Conservation (phyloP, 768 basidiomycete genomes). For the Dacryopinax spathularia region DNA sequence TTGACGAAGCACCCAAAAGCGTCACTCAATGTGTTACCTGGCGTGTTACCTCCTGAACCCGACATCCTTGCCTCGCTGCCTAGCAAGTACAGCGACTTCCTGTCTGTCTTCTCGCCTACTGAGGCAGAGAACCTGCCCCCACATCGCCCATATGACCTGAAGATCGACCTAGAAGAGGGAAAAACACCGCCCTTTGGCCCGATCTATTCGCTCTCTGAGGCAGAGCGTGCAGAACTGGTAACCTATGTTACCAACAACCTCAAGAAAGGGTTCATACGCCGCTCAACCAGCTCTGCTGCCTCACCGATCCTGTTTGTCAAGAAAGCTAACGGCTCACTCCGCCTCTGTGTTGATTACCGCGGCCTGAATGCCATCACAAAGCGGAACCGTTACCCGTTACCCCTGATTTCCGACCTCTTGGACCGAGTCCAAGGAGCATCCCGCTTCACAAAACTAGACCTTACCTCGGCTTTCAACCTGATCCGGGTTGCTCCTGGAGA, state of each 20-base stretch:
- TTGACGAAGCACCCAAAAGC: too few species aligned
- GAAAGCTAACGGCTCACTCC: slow-evolving; percentile 15
- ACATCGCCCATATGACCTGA: slow-evolving; percentile 14
- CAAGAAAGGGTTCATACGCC: slow-evolving; percentile 13
- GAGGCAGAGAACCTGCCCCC: slow-evolving; percentile 11
- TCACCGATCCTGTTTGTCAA: slow-evolving; percentile 19
- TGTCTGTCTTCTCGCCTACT: slow-evolving; percentile 11
- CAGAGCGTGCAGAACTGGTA: slow-evolving; percentile 11
- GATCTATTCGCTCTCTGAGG: slow-evolving; percentile 15
- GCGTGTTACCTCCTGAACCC: too few species aligned
- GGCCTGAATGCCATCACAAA: slow-evolving; percentile 39
- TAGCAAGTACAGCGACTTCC: slow-evolving; percentile 9
- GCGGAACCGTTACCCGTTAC: slow-evolving; percentile 16
- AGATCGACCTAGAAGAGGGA: slow-evolving; percentile 14
- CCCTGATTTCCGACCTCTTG: slow-evolving; percentile 14
- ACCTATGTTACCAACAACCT: slow-evolving; percentile 16
- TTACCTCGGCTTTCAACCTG: slow-evolving; percentile 15
- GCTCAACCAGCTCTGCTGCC: slow-evolving; percentile 12
- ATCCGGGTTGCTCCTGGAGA: slow-evolving; percentile 16
- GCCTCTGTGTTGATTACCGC: slow-evolving; percentile 21
- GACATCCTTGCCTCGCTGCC: too few species aligned
- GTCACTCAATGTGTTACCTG: too few species aligned
- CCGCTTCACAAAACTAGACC: slow-evolving; percentile 16
- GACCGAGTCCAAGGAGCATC: slow-evolving; percentile 11
- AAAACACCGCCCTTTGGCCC: slow-evolving; percentile 10